phyloP scores from a whole-genome alignment of 1,284 basidiomycete species.

The Mrakiaceae sp. region DNA sequence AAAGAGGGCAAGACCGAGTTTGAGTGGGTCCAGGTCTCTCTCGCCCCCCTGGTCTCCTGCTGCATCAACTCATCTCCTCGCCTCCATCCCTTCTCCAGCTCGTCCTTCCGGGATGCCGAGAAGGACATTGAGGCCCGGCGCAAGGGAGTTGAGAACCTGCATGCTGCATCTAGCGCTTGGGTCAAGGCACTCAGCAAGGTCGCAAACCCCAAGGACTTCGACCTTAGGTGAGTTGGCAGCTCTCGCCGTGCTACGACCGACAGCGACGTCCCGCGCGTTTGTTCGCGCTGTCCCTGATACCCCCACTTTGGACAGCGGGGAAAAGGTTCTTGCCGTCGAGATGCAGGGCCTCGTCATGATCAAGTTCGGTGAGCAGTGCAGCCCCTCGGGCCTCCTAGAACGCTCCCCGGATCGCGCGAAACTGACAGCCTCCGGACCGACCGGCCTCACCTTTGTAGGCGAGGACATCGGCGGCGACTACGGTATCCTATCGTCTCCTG shows the following conservation, averaged over 20 bases:
- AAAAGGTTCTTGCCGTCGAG: slow-evolving; percentile 50
- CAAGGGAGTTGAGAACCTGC: slow-evolving; percentile 50
- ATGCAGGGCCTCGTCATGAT: slow-evolving; percentile 75
- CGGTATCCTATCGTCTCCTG: slow-evolving; percentile 35
- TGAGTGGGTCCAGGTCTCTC: slow-evolving; percentile 38
- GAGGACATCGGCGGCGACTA: slow-evolving; percentile 45
- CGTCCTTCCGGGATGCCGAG: slow-evolving; percentile 49
- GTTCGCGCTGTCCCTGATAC: too few species aligned
- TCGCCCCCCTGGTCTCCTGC: too few species aligned
- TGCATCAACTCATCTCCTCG: not conserved
- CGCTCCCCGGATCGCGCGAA: too few species aligned
- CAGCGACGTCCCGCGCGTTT: too few species aligned
- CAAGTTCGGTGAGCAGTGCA: slow-evolving; percentile 66
- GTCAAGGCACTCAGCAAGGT: not conserved
- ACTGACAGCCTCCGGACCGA: too few species aligned
- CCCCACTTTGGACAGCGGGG: slow-evolving; percentile 26
- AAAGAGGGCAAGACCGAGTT: slow-evolving; percentile 50
- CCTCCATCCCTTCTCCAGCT: not conserved
- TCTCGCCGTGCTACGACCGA: too few species aligned
- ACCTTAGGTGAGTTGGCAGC: too few species aligned
- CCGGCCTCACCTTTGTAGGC: too few species aligned
- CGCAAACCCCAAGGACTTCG: too few species aligned
- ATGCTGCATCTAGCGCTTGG: not conserved
- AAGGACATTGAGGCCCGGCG: slow-evolving; percentile 55
- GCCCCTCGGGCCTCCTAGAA: slow-evolving; percentile 27